These are phyloP conservation scores for Ustilago nuda DNA, from an alignment of 1,284 basidiomycete genomes.

Conservation along the genomic window DNA sequence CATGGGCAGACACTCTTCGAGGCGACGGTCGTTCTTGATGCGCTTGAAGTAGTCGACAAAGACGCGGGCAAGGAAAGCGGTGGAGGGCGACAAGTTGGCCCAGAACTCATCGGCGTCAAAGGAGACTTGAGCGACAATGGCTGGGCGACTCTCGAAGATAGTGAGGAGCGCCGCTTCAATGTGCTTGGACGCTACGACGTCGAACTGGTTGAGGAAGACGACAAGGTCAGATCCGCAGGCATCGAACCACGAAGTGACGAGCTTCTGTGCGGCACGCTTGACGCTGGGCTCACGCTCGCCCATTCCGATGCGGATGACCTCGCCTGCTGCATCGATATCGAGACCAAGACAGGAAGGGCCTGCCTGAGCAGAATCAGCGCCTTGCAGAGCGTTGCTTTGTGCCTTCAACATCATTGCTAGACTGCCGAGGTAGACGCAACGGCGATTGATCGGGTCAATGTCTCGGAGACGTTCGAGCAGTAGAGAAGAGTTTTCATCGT, in stretches of 20 bases:
- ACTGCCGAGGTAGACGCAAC: constrained; percentile 79
- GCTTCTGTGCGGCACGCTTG: constrained; percentile 79
- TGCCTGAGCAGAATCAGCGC: constrained; percentile 20
- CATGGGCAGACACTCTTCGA: constrained; percentile 85
- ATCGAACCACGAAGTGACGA: constrained; percentile 63
- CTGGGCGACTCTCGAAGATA: constrained; percentile 75
- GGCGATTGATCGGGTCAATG: constrained; percentile 83
- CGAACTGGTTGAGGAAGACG: constrained; percentile 77
- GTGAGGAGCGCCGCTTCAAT: constrained; percentile 78
- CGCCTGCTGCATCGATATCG: constrained; percentile 45
- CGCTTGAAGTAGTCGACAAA: constrained; percentile 84
- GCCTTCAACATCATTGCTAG: constrained; percentile 48
- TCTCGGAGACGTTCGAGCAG: constrained; percentile 87
- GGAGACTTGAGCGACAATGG: constrained; percentile 73
- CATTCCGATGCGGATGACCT: constrained; percentile 75
- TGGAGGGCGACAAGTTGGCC: constrained; percentile 81
- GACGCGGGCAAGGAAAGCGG: constrained; percentile 83
- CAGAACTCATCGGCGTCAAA: constrained; percentile 83
- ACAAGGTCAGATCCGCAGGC: constrained; percentile 55
- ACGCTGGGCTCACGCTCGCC: constrained; percentile 89
- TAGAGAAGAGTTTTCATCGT: constrained; percentile 74
- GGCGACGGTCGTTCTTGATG: constrained; percentile 74
- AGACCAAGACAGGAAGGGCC: constrained; percentile 56
- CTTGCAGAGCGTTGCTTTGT: constrained; percentile 28
- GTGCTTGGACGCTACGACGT: constrained; percentile 74